These are phyloP conservation scores for Xylaria sp. DNA, from an alignment of 2,329 filamentous ascomycete genomes.

Conservation along the genomic window DNA sequence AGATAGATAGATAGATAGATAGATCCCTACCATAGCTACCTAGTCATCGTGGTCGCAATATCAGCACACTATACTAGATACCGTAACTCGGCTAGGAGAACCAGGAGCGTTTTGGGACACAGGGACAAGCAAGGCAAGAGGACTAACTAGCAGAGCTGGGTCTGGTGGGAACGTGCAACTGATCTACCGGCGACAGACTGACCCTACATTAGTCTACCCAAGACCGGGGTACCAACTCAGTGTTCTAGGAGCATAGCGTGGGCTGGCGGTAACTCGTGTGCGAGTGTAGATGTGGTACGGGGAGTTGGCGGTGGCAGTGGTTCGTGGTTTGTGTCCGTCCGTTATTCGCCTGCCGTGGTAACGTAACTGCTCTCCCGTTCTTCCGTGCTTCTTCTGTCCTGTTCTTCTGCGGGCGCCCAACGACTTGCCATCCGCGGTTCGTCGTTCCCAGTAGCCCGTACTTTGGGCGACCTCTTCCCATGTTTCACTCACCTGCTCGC, in stretches of 20 bases:
- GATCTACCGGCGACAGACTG: constrained; percentile 26
- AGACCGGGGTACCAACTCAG: background rate
- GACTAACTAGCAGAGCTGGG: background rate
- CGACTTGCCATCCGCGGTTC: constrained; percentile 24
- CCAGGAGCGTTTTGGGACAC: background rate
- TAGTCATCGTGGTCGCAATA: background rate
- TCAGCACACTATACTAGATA: background rate
- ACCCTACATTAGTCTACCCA: constrained; percentile 18
- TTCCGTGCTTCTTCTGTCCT: constrained; percentile 21
- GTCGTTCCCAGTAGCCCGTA: constrained; percentile 29
- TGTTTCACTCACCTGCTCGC: constrained; percentile 6
- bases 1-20: background rate
- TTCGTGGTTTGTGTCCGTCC: background rate
- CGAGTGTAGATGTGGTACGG: background rate
- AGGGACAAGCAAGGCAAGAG: background rate
- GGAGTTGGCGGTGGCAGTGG: no score
- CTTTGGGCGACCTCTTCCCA: constrained; percentile 23
- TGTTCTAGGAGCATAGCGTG: background rate
- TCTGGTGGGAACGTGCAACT: constrained; percentile 15
- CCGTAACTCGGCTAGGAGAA: constrained; percentile 6
- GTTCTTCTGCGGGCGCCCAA: constrained; percentile 27
- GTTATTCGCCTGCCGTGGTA: constrained; percentile 9
- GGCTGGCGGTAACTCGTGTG: constrained; percentile 2
- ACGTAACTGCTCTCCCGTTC: constrained; percentile 11
- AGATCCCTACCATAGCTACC: background rate